Conservation (phyloP, 2,329 filamentous ascomycete genomes). For the Xylaria sp. region DNA sequence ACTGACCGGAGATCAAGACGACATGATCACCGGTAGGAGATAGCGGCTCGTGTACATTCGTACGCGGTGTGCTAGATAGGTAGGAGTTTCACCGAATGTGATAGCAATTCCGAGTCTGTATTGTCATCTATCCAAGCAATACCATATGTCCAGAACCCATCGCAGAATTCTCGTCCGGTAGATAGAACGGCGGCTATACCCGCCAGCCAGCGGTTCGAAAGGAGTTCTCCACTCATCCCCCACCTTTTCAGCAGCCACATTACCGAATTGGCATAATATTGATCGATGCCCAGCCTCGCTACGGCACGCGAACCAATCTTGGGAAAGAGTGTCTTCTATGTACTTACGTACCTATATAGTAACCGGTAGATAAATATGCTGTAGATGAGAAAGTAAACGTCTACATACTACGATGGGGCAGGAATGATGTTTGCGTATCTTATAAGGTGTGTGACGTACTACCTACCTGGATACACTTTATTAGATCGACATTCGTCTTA, state of each 20-base stretch:
- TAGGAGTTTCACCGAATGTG: background rate
- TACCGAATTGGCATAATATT: slow-evolving; percentile 31
- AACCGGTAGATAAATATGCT: too few relatives aligned
- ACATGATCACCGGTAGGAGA: background rate
- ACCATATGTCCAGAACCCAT: background rate
- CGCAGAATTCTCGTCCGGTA: background rate
- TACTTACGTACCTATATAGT: too few relatives aligned
- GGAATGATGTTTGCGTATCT: background rate
- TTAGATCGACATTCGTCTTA: background rate
- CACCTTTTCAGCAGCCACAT: slow-evolving; percentile 1
- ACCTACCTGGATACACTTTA: too few relatives aligned
- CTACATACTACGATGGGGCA: too few relatives aligned
- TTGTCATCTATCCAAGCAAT: background rate
- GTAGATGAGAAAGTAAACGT: too few relatives aligned
- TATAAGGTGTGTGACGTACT: background rate
- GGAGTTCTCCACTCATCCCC: slow-evolving; percentile 10
- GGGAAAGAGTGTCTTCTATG: background rate
- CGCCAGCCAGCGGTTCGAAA: slow-evolving; percentile 11
- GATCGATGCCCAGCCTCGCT: slow-evolving; percentile 20
- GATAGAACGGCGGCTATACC: slow-evolving; percentile 25
- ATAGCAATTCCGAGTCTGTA: background rate
- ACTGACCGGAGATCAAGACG: slow-evolving; percentile 1
- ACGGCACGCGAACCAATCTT: slow-evolving; percentile 26
- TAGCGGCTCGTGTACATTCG: background rate
- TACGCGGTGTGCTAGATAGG: background rate